Evolutionary conservation across 1,139 yeast genomes (phyloP), one percentile per base, ranked within the genome.

Genomic region (Saccharomyces pastorianus): DNA sequence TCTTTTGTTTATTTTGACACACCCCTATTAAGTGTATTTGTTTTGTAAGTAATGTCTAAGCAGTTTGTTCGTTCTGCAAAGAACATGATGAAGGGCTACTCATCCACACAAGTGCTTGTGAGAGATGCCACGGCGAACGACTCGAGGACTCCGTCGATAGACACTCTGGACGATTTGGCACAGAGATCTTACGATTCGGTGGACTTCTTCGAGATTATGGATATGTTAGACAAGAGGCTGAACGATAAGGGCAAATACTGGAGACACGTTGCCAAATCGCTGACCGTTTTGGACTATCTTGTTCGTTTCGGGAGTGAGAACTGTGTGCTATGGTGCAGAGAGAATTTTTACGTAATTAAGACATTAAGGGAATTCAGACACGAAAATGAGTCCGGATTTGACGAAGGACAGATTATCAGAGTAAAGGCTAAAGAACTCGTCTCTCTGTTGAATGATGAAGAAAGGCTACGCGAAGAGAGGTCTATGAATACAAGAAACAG

Each of bases 201-300:
- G 6, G 96, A 89, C 62, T 84, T 91, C 62, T 79, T 89, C 66
- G 96, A 91, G 65, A 83, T 93, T 50, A 88, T 93, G 96, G 98
- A 93, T 67, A 90, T 95, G 89, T 73, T 93, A 53, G 99, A 91
- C 72, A 84, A 91, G 63, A 80, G 99, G 61, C 76, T 95, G 63
- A 93, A 93, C 67, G 99, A 93, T 68, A 91, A 91, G 75, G 99
- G 99, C 57, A 93, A 91, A 71, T 88, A 93, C 73, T 93, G 99
- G 99, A 82, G 97, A 61, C 99, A 93, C 71, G 93, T 93, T 48
- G 93, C 95, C 60, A 95, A 93, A 71, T 83, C 95, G 1, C 77
- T 93, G 62, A 88, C 96, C 1, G 86, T 93, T 13, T 77, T 93
- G 64, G 98, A 93, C 67, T 93, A 85, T 71, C 77, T 93, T 60